A percentile compares a stretch with the other conserved stretches of the same genome.
Conservation (phyloP, 169 alveolate species). For the Cryptosporidium canis region DNA sequence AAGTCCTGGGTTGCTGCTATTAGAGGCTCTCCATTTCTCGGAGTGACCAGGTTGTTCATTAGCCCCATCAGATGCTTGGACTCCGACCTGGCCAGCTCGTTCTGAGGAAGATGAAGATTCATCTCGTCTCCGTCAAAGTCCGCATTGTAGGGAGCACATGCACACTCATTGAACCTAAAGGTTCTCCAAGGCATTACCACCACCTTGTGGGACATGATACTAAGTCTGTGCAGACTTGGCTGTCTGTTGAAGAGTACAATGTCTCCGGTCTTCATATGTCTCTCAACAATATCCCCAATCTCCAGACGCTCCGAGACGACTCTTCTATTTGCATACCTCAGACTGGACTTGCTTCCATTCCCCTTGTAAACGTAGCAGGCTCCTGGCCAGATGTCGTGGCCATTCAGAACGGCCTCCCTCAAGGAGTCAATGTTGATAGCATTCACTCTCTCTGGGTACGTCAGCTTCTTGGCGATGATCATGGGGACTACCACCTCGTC, state of each 20-base stretch:
- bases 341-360: constrained; percentile 83
- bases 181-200: constrained; percentile 95
- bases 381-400: constrained; percentile 96
- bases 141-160: constrained; percentile 99
- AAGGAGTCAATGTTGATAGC: constrained; percentile 87
- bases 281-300: constrained; percentile 97
- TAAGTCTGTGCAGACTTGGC: constrained; percentile 97
- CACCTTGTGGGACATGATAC: constrained; percentile 97
- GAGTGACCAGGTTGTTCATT: constrained; percentile 92
- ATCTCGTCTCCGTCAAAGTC: constrained; percentile 99
- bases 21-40: constrained; percentile 97
- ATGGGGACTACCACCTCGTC: constrained; percentile 98
- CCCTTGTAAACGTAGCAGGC: constrained; percentile 89
- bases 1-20: constrained; percentile 95
- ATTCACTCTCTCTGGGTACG: constrained; percentile 96
- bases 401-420: constrained; percentile 90
- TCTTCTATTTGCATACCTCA: constrained; percentile 87
- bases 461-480: constrained; percentile 94
- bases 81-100: constrained; percentile 96
- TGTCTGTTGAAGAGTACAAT: constrained; percentile 97
- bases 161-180: constrained; percentile 96
- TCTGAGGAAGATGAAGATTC: constrained; percentile 99
- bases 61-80: constrained; percentile 91
- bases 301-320: constrained; percentile 84
- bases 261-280: constrained; percentile 98